A percentile compares a stretch with the other conserved stretches of the same genome.
phyloP scores from a whole-genome alignment of 495 filamentous ascomycete species.

The Xylaria nigripes region DNA sequence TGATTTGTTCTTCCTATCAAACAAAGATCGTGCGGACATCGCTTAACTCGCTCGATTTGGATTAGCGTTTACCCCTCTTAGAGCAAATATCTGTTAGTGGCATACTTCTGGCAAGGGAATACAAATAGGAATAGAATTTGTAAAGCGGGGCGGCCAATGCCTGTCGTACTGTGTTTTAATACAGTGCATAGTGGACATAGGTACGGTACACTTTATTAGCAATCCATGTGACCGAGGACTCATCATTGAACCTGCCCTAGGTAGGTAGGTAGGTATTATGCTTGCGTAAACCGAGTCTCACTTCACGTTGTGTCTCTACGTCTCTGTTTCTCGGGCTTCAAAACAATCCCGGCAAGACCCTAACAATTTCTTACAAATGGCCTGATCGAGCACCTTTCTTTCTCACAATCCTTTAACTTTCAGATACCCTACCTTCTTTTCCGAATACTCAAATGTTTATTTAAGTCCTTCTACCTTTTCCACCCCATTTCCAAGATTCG shows the following conservation, averaged over 20 bases:
- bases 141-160: too few species aligned
- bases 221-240: too few species aligned
- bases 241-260: too few species aligned
- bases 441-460: neutral
- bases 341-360: neutral
- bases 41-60: constrained; percentile 31
- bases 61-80: constrained; percentile 19
- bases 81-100: too few species aligned
- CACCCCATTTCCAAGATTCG: neutral
- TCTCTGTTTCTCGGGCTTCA: neutral
- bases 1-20: constrained; percentile 22
- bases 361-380: constrained; percentile 1
- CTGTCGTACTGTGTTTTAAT: too few species aligned
- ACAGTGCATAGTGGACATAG: too few species aligned
- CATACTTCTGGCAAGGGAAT: too few species aligned
- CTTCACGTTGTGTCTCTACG: too few species aligned
- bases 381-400: neutral
- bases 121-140: too few species aligned
- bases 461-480: neutral
- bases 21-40: constrained; percentile 34
- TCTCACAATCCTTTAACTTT: constrained; percentile 1
- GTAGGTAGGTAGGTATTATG: too few species aligned
- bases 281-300: too few species aligned
- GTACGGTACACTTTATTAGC: too few species aligned
- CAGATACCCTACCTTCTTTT: neutral